Evolutionary conservation across 371 early-diverging fungal genomes (phyloP), one percentile per base, ranked within the genome.

Genomic region (Syncephalastrum racemosum): DNA sequence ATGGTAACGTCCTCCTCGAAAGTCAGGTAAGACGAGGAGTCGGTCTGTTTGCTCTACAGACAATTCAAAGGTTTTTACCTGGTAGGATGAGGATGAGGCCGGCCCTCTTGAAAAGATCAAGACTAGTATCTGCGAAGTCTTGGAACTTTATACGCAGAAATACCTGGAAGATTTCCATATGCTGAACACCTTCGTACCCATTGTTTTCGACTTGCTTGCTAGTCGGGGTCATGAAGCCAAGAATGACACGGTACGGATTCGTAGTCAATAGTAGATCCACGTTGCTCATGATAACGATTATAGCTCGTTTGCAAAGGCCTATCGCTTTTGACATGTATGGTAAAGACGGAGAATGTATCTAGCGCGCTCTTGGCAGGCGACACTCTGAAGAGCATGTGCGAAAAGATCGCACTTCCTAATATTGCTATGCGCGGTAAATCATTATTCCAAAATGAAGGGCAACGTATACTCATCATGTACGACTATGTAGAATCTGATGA

Each of bases 321-420:
- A 68, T 78, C 84, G 1, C 91, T 97, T 52, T 75, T 99, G 62
- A 90, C 92, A 7, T 86, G 88, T n/a, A 90, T 97, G 25, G 93
- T 92, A 43, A 87, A 90, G 56, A 82, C 86, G 42, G 82, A 82
- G n/a, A 73, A 86, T 31, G 86, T 91, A 57, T 72, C 79, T 40
- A 67, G 71, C 13, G 71, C 90, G 46, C 97, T 97, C 71, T 75
- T 80, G 15, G 71, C 80, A 39, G 71, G 71, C 15, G 91, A 86
- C 22, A 78, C 89, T 8, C 74, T 99, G 56, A 64, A 71, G 31
- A 79, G 82, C 45, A 88, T 97, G 64, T 95, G 94, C 66, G 90
- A 95, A 68, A 90, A 90, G 64, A 87, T 98, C 46, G 83, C 96
- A 7, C 67, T 99, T n/a, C 95, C 95, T 31, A 99, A 97, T 69